phyloP scores from a whole-genome alignment of 352 stramenopile species.

The Globisporangium parvum region DNA sequence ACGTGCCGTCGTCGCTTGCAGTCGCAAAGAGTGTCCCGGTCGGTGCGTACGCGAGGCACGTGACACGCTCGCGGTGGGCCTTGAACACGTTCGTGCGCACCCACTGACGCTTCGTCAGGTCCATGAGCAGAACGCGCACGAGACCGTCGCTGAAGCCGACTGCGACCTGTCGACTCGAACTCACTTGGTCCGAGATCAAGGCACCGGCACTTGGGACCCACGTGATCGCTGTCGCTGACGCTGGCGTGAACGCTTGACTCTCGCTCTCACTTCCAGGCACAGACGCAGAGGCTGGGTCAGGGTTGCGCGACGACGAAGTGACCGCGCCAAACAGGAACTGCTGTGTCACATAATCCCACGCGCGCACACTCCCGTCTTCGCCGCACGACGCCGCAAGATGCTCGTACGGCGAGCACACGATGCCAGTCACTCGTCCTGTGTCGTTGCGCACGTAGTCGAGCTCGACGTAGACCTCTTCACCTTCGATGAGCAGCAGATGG shows the following conservation, averaged over 20 bases:
- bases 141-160: conserved; percentile 90
- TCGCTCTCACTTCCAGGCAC: conserved; percentile 2
- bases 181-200: conserved; percentile 34
- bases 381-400: conserved; percentile 81
- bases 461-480: conserved; percentile 33
- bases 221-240: conserved; percentile 46
- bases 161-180: conserved; percentile 61
- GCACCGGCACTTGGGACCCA: conserved; percentile 63
- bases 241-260: conserved; percentile 19
- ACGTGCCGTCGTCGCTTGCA: conserved; percentile 62
- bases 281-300: conserved; percentile 2
- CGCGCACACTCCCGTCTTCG: conserved; percentile 78
- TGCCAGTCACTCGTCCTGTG: conserved; percentile 57
- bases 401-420: conserved; percentile 82
- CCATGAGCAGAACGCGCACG: conserved; percentile 62
- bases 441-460: conserved; percentile 58
- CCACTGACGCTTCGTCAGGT: conserved; percentile 41
- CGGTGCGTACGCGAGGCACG: conserved; percentile 59
- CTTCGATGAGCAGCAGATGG: conserved; percentile 37
- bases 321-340: conserved; percentile 8
- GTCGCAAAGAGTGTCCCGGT: conserved; percentile 72
- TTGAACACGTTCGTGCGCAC: conserved; percentile 83
- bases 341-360: conserved; percentile 80
- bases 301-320: conserved; percentile 6
- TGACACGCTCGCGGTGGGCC: conserved; percentile 77